Evolutionary conservation across 2,329 filamentous ascomycete genomes (phyloP), one percentile per base, ranked within the genome.

Genomic region (Nothophoma quercina): DNA sequence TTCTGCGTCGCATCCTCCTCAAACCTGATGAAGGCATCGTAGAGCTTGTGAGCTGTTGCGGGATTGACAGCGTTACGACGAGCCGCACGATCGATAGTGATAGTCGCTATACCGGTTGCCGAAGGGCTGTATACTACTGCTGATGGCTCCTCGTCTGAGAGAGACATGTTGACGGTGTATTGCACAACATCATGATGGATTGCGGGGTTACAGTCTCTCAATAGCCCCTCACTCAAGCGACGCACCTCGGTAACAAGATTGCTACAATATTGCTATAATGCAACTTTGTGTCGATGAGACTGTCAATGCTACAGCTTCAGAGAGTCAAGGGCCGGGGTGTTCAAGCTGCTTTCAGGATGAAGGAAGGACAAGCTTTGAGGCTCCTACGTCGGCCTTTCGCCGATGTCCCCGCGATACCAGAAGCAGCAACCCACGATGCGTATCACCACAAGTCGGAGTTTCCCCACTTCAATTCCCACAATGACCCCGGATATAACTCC

Each of bases 41-140:
- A 78, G 5, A 86, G 76, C 28, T 77, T 76, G 23, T 68, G 68
- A 2, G 77, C 82, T 4, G 83, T 83, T 1, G 73, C 51, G 2
- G 72, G 67, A 56, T 85, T 76, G 32, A 85, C 76, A 10, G 82
- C 83, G 60, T 85, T 85, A 43, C 78, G 77, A 19, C 77, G 73
- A 10, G 78, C 66, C 0, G 74, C 73, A n/a, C 82, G 78, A 65
- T 82, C 79, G 57, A 85, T 77, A n/a, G 79, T 77, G 49, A 85
- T 81, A n/a, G 76, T 80, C 0, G 81, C 81, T 59, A 85, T 82
- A 38, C 81, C 81, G 13, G 41, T 38, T 18, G 56, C 10, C 5
- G 63, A 64, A 3, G 60, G 8, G 15, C 40, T 52, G 35, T 65
- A 54, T n/a, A 46, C 56, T 12, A 73, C 57, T 2, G 57, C 45